Base-by-base conservation (phyloP, 202 grass and related monocot species). In the Bolboschoenoplectus hybrid region DNA sequence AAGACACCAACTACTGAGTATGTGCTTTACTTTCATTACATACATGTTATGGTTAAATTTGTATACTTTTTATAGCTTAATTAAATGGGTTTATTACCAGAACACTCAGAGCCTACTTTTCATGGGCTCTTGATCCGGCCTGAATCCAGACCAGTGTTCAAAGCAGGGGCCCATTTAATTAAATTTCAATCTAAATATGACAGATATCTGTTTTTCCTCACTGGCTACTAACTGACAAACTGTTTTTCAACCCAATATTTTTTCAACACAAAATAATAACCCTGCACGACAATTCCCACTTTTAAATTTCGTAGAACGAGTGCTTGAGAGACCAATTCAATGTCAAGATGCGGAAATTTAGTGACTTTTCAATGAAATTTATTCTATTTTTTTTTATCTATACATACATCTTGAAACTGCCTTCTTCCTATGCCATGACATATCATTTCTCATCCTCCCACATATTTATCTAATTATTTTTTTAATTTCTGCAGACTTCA, bases 401-500 rank as follows among this genome's bases (percentile, higher is more conserved):
- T 63, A 63, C 60, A 63, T 26, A 62, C 20, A 26, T 26, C 26
- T 26, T 26, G 26, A 26, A 26, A 26, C 26, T 26, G 26, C 26
- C 26, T 26, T 26, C 26, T 26, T 26, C 26, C 26, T 26, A 26
- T 26, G 26, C 26, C 26, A 26, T 26, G 26, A 26, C 26, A 26
- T 26, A 26, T 26, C 26, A 26, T 26, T 71, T 70, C 7, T 1
- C 13, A 70, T 70, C 4, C 12, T 44, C 14, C 40, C 67, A 71
- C 6, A 16, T 14, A 44, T 44, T 3, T 3, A 43, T 45, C 6
- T 45, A 45, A 9, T 71, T 72, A 11, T 46, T 55, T 72, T 78
- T 78, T 78, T 78, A 57, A 14, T 78, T 78, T 55, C 32, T 17
- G 50, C 51, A 78, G 74, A n/a, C 51, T 78, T 39, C 74, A 78